A percentile compares a stretch with the other conserved stretches of the same genome.
Evolutionary conservation across 257 asterid genomes (phyloP).

Genomic region (Forsythia viridissima): DNA sequence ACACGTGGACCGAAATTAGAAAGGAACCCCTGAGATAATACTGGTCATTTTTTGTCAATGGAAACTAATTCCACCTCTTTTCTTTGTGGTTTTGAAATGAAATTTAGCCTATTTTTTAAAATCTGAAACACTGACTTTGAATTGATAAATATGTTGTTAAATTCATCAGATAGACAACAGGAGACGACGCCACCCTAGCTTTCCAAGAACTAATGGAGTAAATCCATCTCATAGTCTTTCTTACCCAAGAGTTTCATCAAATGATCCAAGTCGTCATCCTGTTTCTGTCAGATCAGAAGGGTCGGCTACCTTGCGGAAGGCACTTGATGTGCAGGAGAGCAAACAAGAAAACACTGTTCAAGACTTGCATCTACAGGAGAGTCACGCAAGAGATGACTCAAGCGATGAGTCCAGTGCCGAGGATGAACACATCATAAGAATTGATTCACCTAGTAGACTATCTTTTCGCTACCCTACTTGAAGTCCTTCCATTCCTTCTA

Average conservation of each 20-base stretch:
- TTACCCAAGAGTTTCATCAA: conserved; percentile 54
- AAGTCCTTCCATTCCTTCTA: conserved; percentile 3
- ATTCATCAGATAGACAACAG: conserved; percentile 45
- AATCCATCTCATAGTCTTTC: conserved; percentile 60
- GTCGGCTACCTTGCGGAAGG: conserved; percentile 48
- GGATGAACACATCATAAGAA: conserved; percentile 74
- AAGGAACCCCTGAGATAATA: neutral
- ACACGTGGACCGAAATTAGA: neutral
- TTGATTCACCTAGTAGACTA: conserved; percentile 76
- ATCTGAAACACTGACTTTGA: neutral
- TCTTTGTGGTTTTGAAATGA: neutral
- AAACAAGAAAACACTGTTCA: conserved; percentile 20
- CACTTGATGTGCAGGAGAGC: conserved; percentile 32
- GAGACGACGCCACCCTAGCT: conserved; percentile 36
- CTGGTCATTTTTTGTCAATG: neutral
- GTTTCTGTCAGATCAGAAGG: conserved; percentile 75
- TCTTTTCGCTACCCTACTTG: conserved; percentile 53
- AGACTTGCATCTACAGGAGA: conserved; percentile 28
- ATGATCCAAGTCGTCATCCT: conserved; percentile 31
- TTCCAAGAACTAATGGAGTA: conserved; percentile 29
- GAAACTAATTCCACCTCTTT: neutral
- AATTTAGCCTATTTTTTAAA: neutral
- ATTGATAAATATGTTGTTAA: conserved; percentile 20
- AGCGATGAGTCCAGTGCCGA: conserved; percentile 90
- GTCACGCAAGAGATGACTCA: conserved; percentile 41